Evolutionary conservation across 139 green algal genomes (phyloP).

Genomic region (Picochlorum sp.): DNA sequence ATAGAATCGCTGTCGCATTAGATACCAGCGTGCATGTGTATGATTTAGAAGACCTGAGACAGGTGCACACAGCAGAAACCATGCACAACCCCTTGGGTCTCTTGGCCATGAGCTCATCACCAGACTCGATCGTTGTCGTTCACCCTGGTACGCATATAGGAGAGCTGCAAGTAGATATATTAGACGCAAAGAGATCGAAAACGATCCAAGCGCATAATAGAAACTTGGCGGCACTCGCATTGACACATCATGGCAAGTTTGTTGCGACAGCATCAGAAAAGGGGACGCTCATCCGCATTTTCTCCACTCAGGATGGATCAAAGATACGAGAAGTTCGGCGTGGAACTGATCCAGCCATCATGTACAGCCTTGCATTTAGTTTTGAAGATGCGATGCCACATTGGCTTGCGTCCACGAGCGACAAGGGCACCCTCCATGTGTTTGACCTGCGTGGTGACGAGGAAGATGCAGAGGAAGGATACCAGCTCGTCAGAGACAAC

Average conservation of each 20-base stretch:
- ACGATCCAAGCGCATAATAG: slow-evolving; percentile 86
- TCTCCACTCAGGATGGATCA: slow-evolving; percentile 70
- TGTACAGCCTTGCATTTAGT: slow-evolving; percentile 81
- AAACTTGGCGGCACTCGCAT: slow-evolving; percentile 59
- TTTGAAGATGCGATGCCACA: slow-evolving; percentile 30
- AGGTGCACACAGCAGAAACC: slow-evolving; percentile 89
- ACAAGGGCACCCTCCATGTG: slow-evolving; percentile 83
- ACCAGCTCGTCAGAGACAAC: neutral
- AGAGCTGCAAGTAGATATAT: slow-evolving; percentile 90
- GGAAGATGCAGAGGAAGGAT: neutral
- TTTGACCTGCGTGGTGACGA: slow-evolving; percentile 23
- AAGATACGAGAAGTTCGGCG: slow-evolving; percentile 83
- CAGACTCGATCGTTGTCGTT: slow-evolving; percentile 78
- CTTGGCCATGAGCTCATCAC: slow-evolving; percentile 65
- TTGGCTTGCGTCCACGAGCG: slow-evolving; percentile 78
- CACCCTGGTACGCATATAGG: slow-evolving; percentile 86
- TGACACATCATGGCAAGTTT: slow-evolving; percentile 72
- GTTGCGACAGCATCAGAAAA: slow-evolving; percentile 80
- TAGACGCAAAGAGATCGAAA: slow-evolving; percentile 77
- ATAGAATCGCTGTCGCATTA: slow-evolving; percentile 87
- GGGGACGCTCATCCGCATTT: slow-evolving; percentile 76
- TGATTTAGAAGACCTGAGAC: slow-evolving; percentile 88
- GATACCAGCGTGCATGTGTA: slow-evolving; percentile 89
- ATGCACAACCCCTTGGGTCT: slow-evolving; percentile 74
- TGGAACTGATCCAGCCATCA: slow-evolving; percentile 72